phyloP scores from a whole-genome alignment of 345 rosid genomes.

The Linum trigynum region DNA sequence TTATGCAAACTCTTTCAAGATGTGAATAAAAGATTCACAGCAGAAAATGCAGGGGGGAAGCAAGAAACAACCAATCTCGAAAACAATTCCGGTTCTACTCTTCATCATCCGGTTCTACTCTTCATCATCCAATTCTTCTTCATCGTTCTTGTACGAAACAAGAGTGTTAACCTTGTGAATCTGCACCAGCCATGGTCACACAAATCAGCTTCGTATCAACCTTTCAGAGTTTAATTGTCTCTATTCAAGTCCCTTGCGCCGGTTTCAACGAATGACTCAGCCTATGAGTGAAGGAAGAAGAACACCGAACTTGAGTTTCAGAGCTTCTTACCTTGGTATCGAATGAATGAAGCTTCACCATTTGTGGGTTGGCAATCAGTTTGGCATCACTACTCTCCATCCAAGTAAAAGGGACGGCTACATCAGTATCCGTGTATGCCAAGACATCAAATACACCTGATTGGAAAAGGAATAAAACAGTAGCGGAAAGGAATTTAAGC shows the following conservation, averaged over 20 bases:
- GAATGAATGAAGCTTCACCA: slow-evolving; percentile 94
- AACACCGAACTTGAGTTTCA: background rate
- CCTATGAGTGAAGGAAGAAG: too few species aligned
- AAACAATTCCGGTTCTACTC: slow-evolving; percentile 13
- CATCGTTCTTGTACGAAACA: slow-evolving; percentile 91
- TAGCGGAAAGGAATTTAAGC: background rate
- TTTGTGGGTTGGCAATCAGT: slow-evolving; percentile 91
- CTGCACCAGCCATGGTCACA: slow-evolving; percentile 30
- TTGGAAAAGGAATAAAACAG: background rate
- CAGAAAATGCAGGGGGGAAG: slow-evolving; percentile 33
- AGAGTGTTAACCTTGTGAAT: slow-evolving; percentile 95
- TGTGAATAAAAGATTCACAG: slow-evolving; percentile 33
- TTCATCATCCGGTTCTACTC: slow-evolving; percentile 62
- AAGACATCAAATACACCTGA: slow-evolving; percentile 92
- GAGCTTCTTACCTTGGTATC: slow-evolving; percentile 61
- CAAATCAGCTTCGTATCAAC: background rate
- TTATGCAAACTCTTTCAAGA: slow-evolving; percentile 28
- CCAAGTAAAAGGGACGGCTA: slow-evolving; percentile 93
- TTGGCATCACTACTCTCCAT: slow-evolving; percentile 78
- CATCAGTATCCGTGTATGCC: slow-evolving; percentile 82
- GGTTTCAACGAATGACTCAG: too few species aligned
- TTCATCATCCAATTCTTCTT: slow-evolving; percentile 62
- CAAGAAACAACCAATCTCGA: slow-evolving; percentile 26
- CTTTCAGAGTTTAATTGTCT: background rate
- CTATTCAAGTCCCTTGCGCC: too few species aligned